These are phyloP conservation scores for Hymenoscyphus scutula DNA, from an alignment of 2,329 filamentous ascomycete genomes.

Conservation along the genomic window DNA sequence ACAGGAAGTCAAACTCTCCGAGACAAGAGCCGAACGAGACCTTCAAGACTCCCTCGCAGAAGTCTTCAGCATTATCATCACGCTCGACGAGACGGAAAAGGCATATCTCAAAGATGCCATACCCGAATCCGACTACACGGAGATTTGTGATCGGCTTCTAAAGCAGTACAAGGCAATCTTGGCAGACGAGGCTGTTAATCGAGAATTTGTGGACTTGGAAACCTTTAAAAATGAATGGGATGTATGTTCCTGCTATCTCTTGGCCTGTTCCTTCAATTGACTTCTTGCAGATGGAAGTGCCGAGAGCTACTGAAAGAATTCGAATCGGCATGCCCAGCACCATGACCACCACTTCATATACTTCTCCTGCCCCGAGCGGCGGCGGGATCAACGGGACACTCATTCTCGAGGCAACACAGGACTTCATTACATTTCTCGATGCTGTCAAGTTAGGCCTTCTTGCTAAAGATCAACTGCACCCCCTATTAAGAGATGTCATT, in stretches of 20 bases:
- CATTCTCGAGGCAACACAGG: slow-evolving; percentile 89
- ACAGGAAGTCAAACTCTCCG: slow-evolving; percentile 89
- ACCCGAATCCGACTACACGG: slow-evolving; percentile 87
- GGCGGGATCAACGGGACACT: slow-evolving; percentile 51
- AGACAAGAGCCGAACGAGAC: slow-evolving; percentile 84
- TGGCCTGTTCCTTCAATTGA: slow-evolving; percentile 10
- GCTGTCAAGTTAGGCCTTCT: slow-evolving; percentile 88
- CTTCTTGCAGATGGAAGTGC: slow-evolving; percentile 75
- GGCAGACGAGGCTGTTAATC: slow-evolving; percentile 85
- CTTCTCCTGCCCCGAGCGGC: slow-evolving; percentile 41
- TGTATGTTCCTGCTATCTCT: slow-evolving; percentile 52
- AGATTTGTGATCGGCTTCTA: slow-evolving; percentile 88
- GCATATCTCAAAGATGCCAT: slow-evolving; percentile 96
- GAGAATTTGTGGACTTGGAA: slow-evolving; percentile 82
- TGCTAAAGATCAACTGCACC: slow-evolving; percentile 95
- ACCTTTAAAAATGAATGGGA: slow-evolving; percentile 91
- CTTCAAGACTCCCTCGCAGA: slow-evolving; percentile 94
- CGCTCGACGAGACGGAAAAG: slow-evolving; percentile 91
- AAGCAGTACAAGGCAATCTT: slow-evolving; percentile 97
- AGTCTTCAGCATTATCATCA: slow-evolving; percentile 96
- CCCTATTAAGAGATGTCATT: slow-evolving; percentile 90
- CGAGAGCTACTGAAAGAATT: slow-evolving; percentile 87
- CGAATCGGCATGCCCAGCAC: slow-evolving; percentile 92
- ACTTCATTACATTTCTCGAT: slow-evolving; percentile 97
- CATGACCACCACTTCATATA: slow-evolving; percentile 50